phyloP scores from a whole-genome alignment of 495 filamentous ascomycete species.

The Hapsidospora chrysogenum region DNA sequence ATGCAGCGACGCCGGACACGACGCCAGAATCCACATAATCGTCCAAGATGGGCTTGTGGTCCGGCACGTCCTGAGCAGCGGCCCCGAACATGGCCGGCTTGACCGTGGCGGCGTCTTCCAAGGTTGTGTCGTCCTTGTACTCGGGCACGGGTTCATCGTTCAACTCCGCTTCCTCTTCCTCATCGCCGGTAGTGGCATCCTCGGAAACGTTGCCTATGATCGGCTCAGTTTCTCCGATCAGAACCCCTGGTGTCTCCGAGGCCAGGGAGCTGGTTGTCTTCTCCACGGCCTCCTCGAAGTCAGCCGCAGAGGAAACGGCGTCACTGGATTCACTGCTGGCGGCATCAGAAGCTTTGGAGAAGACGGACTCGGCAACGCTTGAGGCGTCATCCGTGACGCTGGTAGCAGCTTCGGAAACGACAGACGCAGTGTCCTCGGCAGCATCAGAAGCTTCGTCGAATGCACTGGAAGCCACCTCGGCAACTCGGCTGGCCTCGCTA shows the following conservation, averaged over 20 bases:
- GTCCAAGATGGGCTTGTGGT: constrained; percentile 21
- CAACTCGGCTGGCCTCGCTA: neutral
- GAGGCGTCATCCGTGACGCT: neutral
- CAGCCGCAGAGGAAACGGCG: too few species aligned
- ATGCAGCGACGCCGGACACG: constrained; percentile 23
- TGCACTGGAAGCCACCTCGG: neutral
- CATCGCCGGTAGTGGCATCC: neutral
- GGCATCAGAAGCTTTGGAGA: neutral
- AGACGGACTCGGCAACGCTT: neutral
- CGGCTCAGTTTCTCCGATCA: neutral
- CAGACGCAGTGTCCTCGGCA: too few species aligned
- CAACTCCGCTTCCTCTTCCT: neutral
- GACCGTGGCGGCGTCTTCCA: constrained; percentile 6
- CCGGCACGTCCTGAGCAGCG: constrained; percentile 25
- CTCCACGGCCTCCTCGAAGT: too few species aligned
- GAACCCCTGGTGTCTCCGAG: neutral
- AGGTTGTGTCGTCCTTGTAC: neutral
- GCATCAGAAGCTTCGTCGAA: too few species aligned
- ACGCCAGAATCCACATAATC: constrained; percentile 17
- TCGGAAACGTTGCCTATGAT: neutral
- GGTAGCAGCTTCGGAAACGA: neutral
- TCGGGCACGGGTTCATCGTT: neutral
- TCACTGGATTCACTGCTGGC: too few species aligned
- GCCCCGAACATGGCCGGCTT: constrained; percentile 28
- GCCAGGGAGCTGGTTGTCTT: neutral